Conservation (phyloP, 2,329 filamentous ascomycete species). For the Cordyceps militaris region DNA sequence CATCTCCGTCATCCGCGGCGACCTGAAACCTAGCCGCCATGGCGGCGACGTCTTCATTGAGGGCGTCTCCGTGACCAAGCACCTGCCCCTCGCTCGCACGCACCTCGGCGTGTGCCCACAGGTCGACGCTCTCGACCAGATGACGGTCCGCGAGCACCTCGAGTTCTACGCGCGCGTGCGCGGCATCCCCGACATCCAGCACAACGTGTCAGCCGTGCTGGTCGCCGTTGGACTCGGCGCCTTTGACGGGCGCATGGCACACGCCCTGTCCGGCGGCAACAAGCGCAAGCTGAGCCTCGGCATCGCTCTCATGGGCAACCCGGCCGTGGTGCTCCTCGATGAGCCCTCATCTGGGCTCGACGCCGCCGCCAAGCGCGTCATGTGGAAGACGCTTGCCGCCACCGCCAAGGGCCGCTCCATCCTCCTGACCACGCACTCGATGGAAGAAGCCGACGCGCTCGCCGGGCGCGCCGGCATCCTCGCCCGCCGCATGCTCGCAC, state of each 20-base stretch:
- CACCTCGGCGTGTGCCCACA: constrained; percentile 90
- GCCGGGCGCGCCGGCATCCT: constrained; percentile 81
- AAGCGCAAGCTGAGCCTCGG: constrained; percentile 87
- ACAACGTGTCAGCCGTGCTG: constrained; percentile 75
- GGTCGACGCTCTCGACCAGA: constrained; percentile 78
- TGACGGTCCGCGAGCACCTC: constrained; percentile 84
- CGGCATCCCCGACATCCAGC: constrained; percentile 65
- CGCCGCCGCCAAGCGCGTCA: constrained; percentile 80
- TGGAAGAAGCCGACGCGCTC: constrained; percentile 91
- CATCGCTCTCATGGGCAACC: constrained; percentile 89
- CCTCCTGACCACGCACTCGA: constrained; percentile 83
- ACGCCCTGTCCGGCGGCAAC: constrained; percentile 79
- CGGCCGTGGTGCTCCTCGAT: constrained; percentile 77
- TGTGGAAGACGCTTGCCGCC: constrained; percentile 79
- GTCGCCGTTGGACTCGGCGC: constrained; percentile 68
- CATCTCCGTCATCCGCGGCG: constrained; percentile 84
- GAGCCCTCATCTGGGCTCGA: constrained; percentile 87
- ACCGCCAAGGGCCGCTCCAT: constrained; percentile 73
- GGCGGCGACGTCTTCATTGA: constrained; percentile 80
- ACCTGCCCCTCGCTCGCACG: constrained; percentile 63
- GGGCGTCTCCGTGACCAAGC: constrained; percentile 63
- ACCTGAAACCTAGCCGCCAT: constrained; percentile 63
- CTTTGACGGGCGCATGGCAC: constrained; percentile 68
- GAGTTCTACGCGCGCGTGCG: constrained; percentile 80
- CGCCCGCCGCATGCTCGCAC: constrained; percentile 75